Evolutionary conservation across 1,284 basidiomycete genomes (phyloP).

Genomic region (Heliocybe sulcata): DNA sequence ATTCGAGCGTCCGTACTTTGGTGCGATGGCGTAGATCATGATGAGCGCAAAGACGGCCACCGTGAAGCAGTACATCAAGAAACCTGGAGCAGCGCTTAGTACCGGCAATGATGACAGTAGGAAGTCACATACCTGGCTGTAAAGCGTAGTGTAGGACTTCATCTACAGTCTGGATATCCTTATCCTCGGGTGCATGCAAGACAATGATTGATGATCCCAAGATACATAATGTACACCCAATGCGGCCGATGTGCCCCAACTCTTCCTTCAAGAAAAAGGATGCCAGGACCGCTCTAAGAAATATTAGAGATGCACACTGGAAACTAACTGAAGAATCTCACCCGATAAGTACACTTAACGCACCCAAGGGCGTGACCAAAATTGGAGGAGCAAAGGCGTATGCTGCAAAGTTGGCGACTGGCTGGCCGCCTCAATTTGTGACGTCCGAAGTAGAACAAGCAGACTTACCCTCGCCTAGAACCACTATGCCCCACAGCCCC

Average conservation of each 20-base stretch:
- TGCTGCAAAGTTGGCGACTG: constrained; percentile 98
- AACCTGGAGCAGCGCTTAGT: constrained; percentile 42
- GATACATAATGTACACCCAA: constrained; percentile 90
- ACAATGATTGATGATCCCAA: constrained; percentile 94
- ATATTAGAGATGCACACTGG: neutral
- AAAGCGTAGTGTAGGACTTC: constrained; percentile 89
- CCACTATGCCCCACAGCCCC: constrained; percentile 45
- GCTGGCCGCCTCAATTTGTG: neutral
- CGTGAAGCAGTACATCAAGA: constrained; percentile 83
- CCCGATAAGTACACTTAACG: constrained; percentile 97
- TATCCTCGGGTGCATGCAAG: constrained; percentile 94
- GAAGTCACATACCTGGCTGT: constrained; percentile 64
- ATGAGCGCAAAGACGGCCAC: constrained; percentile 78
- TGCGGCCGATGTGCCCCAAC: constrained; percentile 87
- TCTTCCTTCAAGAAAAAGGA: constrained; percentile 92
- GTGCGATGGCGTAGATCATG: constrained; percentile 86
- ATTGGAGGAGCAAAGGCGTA: constrained; percentile 98
- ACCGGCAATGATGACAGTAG: constrained; percentile 3
- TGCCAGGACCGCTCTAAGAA: constrained; percentile 78
- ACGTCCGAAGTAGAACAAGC: neutral
- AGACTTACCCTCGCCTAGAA: constrained; percentile 78
- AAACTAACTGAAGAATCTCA: constrained; percentile 28
- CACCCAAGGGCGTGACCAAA: constrained; percentile 93
- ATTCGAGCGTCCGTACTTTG: constrained; percentile 83
- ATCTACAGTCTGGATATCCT: constrained; percentile 89